Percentiles rank a stretch among this genome's conserved stretches.
Evolutionary conservation across 805 yeast genomes (phyloP).

Genomic region (Teunomyces cretensis): DNA sequence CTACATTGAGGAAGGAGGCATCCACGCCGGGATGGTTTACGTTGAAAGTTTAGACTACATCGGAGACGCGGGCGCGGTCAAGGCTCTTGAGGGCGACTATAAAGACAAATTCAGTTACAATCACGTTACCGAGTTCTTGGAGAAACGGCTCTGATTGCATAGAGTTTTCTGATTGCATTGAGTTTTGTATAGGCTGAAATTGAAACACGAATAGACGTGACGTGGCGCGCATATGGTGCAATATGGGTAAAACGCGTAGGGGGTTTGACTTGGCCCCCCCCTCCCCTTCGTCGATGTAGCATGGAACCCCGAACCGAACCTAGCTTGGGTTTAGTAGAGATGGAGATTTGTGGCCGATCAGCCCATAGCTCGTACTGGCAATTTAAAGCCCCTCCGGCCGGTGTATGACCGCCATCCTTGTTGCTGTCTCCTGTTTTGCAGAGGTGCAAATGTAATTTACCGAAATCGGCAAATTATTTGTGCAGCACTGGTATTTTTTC

Average conservation of each 20-base stretch:
- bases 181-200: too few species aligned
- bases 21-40: conserved; percentile 34
- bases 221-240: too few species aligned
- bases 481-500: conserved; percentile 1
- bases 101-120: conserved; percentile 17
- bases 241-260: too few species aligned
- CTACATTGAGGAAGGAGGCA: conserved; percentile 31
- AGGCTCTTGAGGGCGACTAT: conserved; percentile 27
- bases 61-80: conserved; percentile 17
- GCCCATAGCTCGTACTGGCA: too few species aligned
- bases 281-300: too few species aligned
- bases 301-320: too few species aligned
- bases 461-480: not conserved
- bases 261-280: too few species aligned
- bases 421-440: conserved; percentile 1
- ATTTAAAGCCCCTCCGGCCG: not conserved
- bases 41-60: conserved; percentile 34
- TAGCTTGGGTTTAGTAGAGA: too few species aligned
- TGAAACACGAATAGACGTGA: too few species aligned
- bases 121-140: conserved; percentile 17
- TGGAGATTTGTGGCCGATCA: too few species aligned
- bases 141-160: not conserved
- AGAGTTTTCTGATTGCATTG: too few species aligned
- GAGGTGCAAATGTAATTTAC: not conserved
- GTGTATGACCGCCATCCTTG: not conserved